Percentiles rank a stretch among this genome's conserved stretches.
These are phyloP conservation scores for Naganishia randhawae DNA, from an alignment of 768 basidiomycete genomes.

Conservation along the genomic window DNA sequence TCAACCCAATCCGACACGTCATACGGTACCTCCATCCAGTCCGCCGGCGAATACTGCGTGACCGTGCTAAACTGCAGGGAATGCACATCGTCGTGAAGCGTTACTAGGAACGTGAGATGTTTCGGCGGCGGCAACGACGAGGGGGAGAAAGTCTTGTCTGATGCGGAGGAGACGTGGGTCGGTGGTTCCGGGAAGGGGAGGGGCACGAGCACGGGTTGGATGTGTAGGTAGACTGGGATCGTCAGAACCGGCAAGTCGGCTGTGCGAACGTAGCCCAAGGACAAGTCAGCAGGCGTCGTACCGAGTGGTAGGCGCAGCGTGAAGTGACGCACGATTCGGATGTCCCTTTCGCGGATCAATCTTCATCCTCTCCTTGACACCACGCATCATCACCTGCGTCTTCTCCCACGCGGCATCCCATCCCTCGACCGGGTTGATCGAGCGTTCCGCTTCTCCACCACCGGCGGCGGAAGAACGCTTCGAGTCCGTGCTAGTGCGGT, in stretches of 20 bases:
- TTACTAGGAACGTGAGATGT: constrained; percentile 68
- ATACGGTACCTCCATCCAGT: constrained; percentile 80
- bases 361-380: constrained; percentile 37
- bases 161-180: constrained; percentile 25
- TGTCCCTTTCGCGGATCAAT: constrained; percentile 40
- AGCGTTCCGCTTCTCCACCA: constrained; percentile 62
- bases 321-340: constrained; percentile 31
- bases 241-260: constrained; percentile 58
- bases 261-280: constrained; percentile 2
- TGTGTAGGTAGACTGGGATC: constrained; percentile 84
- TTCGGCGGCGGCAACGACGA: constrained; percentile 39
- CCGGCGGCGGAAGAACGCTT: constrained; percentile 56
- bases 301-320: constrained; percentile 58
- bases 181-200: constrained; percentile 53
- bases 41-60: constrained; percentile 75
- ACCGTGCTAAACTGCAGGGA: constrained; percentile 69
- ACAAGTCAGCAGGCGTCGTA: neutral
- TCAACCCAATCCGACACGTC: constrained; percentile 88
- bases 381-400: constrained; percentile 61
- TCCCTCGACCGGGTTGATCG: constrained; percentile 77
- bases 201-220: constrained; percentile 74
- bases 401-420: constrained; percentile 79
- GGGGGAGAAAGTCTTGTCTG: too few species aligned
- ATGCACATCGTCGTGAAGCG: constrained; percentile 74
- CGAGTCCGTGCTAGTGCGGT: constrained; percentile 11